phyloP scores from a whole-genome alignment of 2,329 filamentous ascomycete genomes.

The Lizonia empirigonia region DNA sequence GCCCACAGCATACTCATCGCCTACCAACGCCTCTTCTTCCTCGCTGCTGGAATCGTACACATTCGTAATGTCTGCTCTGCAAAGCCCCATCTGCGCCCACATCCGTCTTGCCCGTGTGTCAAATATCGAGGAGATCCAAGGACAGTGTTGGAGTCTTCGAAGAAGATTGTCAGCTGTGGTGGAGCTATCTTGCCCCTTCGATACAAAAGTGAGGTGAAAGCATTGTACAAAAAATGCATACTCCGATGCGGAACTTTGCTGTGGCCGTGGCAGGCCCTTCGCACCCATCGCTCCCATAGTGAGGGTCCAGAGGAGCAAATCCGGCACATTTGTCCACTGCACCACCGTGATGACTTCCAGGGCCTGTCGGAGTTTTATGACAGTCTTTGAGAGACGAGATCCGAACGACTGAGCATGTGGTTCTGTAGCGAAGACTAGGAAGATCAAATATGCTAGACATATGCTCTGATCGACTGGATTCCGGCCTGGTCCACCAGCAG shows the following conservation, averaged over 20 bases:
- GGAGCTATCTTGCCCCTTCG: constrained; percentile 7
- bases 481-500: background rate
- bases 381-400: constrained; percentile 25
- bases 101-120: constrained; percentile 24
- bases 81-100: constrained; percentile 29
- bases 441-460: constrained; percentile 35
- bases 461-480: constrained; percentile 31
- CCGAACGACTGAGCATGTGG: constrained; percentile 23
- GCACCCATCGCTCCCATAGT: constrained; percentile 39
- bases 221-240: constrained; percentile 29
- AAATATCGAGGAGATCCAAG: constrained; percentile 32
- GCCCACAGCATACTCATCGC: constrained; percentile 25
- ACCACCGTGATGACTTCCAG: constrained; percentile 22
- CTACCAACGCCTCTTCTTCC: constrained; percentile 14
- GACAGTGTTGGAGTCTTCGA: constrained; percentile 3
- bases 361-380: constrained; percentile 27
- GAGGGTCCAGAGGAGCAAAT: constrained; percentile 38
- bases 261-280: constrained; percentile 12
- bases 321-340: constrained; percentile 29
- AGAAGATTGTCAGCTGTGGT: constrained; percentile 18
- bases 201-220: constrained; percentile 16
- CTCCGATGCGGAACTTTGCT: background rate
- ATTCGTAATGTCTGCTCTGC: constrained; percentile 14
- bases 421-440: constrained; percentile 32
- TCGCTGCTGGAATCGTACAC: constrained; percentile 17